A percentile compares a stretch with the other conserved stretches of the same genome.
These are phyloP conservation scores for Sclerospora graminicola DNA, from an alignment of 352 stramenopile genomes.

Conservation along the genomic window DNA sequence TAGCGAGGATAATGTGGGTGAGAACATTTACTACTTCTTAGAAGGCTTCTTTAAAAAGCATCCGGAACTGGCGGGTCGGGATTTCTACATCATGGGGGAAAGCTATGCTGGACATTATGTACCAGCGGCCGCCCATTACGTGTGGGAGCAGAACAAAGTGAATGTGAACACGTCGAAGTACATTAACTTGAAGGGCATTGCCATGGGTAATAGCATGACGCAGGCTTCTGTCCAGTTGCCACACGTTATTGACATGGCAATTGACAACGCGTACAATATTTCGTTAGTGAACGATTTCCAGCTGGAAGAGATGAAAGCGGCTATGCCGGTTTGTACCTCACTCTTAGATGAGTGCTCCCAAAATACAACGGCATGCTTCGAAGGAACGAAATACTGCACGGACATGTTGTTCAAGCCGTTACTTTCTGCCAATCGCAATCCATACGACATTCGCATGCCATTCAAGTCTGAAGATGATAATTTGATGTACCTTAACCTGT, in stretches of 20 bases:
- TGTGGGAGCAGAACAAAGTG: conserved; percentile 3
- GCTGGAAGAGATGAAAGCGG: conserved; percentile 13
- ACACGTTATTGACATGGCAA: conserved; percentile 24
- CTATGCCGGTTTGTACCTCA: conserved; percentile 11
- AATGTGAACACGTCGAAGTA: not conserved
- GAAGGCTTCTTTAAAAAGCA: conserved; percentile 54
- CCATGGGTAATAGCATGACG: conserved; percentile 1
- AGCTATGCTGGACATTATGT: conserved; percentile 6
- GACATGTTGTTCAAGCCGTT: conserved; percentile 28
- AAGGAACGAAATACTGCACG: conserved; percentile 26
- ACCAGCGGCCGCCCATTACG: conserved; percentile 1
- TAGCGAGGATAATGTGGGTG: conserved; percentile 36
- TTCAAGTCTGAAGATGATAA: conserved; percentile 12
- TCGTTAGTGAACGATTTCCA: conserved; percentile 17
- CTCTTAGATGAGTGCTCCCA: conserved; percentile 13
- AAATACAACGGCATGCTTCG: conserved; percentile 8
- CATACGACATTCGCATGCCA: conserved; percentile 49
- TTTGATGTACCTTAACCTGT: conserved; percentile 41
- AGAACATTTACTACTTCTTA: conserved; percentile 60
- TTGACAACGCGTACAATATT: conserved; percentile 43
- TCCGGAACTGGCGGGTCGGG: conserved; percentile 33
- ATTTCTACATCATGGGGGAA: conserved; percentile 59
- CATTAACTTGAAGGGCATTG: conserved; percentile 3
- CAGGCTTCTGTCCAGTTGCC: not conserved
- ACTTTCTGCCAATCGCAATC: conserved; percentile 19